These are phyloP conservation scores for Trichocladium uniseriatum DNA, from an alignment of 495 filamentous ascomycete species.

Conservation along the genomic window DNA sequence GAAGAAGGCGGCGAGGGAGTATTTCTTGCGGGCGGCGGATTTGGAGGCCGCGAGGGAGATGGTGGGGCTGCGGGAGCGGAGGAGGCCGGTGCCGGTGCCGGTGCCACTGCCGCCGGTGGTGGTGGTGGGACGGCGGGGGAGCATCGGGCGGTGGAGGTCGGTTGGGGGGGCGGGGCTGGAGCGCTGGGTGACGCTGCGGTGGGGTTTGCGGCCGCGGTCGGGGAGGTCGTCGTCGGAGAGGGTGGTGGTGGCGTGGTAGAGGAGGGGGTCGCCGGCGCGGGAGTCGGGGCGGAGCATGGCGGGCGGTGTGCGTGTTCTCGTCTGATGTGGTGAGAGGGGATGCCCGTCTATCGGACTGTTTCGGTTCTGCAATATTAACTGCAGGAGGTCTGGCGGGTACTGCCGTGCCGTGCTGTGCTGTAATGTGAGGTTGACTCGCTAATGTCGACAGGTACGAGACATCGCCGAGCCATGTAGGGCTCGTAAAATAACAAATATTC, in stretches of 20 bases:
- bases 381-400: too few relatives aligned
- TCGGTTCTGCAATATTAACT: too few relatives aligned
- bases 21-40: constrained; percentile 56
- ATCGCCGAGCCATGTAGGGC: too few relatives aligned
- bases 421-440: too few relatives aligned
- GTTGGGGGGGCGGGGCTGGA: background rate
- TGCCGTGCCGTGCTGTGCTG: too few relatives aligned
- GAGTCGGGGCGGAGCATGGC: constrained; percentile 7
- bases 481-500: too few relatives aligned
- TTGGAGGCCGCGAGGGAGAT: constrained; percentile 39
- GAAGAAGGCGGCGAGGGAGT: constrained; percentile 77
- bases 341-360: too few relatives aligned
- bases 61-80: constrained; percentile 17
- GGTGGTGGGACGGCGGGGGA: constrained; percentile 16
- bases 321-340: too few relatives aligned
- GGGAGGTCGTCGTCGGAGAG: background rate
- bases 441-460: too few relatives aligned
- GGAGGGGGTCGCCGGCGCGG: constrained; percentile 7
- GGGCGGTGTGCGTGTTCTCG: too few relatives aligned
- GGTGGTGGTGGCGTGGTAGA: background rate
- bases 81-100: background rate
- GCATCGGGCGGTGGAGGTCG: constrained; percentile 2
- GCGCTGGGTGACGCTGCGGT: background rate
- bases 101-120: background rate
- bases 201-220: constrained; percentile 1